phyloP scores from a whole-genome alignment of 179 eudicot genomes.

The Nepenthes alata region DNA sequence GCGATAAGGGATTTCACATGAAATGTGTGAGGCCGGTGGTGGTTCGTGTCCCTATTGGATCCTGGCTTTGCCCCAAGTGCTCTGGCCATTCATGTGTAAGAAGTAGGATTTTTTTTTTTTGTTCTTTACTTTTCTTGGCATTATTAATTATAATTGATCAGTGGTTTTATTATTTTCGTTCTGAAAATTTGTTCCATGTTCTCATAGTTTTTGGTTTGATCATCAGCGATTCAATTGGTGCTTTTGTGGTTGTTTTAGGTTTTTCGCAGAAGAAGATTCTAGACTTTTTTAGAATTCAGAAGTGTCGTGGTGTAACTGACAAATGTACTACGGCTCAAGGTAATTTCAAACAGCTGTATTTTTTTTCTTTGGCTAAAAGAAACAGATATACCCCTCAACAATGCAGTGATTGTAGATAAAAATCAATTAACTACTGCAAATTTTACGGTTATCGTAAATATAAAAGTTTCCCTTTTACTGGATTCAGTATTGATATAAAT shows the following conservation, averaged over 20 bases:
- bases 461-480: too few relatives aligned
- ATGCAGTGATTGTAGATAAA: too few relatives aligned
- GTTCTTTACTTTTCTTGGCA: background rate
- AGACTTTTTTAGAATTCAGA: constrained; percentile 78
- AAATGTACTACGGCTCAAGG: constrained; percentile 44
- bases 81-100: constrained; percentile 25
- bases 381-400: too few relatives aligned
- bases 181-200: background rate
- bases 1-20: constrained; percentile 80
- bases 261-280: constrained; percentile 71
- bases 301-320: constrained; percentile 19
- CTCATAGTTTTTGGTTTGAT: background rate
- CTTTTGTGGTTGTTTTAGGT: constrained; percentile 27
- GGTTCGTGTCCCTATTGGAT: constrained; percentile 63
- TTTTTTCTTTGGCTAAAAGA: background rate
- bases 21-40: constrained; percentile 64
- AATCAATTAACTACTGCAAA: too few relatives aligned
- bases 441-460: too few relatives aligned
- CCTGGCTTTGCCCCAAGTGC: constrained; percentile 67
- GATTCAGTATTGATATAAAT: too few relatives aligned
- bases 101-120: constrained; percentile 24
- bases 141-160: too few relatives aligned
- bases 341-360: constrained; percentile 11
- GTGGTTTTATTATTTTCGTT: too few relatives aligned
- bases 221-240: background rate